phyloP scores from a whole-genome alignment of 1,284 basidiomycete species.

The Ceratobasidium sp. region DNA sequence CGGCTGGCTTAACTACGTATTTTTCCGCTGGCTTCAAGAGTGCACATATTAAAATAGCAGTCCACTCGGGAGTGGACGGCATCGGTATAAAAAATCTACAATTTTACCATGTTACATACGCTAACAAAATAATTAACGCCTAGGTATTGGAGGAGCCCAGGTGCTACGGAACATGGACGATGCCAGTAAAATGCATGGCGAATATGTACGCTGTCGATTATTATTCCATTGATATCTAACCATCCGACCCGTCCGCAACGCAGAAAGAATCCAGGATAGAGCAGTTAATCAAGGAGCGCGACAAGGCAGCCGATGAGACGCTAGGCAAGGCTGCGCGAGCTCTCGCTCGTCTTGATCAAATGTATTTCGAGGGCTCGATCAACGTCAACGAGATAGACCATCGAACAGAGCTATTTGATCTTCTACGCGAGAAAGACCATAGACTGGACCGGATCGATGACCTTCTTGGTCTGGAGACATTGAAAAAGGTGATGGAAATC shows the following conservation, averaged over 20 bases:
- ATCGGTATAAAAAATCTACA: constrained; percentile 6
- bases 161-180: constrained; percentile 9
- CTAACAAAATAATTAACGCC: not conserved
- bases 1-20: not conserved
- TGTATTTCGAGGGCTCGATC: constrained; percentile 22
- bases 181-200: constrained; percentile 4
- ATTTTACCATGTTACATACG: not conserved
- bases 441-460: not conserved
- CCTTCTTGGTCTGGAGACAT: not conserved
- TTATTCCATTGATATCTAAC: not conserved
- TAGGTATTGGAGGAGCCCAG: constrained; percentile 21
- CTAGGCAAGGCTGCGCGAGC: not conserved
- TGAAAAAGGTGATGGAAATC: not conserved
- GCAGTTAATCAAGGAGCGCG: not conserved
- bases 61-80: constrained; percentile 15
- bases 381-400: not conserved
- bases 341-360: constrained; percentile 19
- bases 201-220: constrained; percentile 18
- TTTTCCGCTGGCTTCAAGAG: constrained; percentile 18
- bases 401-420: not conserved
- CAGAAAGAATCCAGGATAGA: constrained; percentile 2
- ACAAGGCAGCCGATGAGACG: not conserved
- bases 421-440: not conserved
- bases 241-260: not conserved
- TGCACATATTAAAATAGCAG: not conserved